phyloP scores from a whole-genome alignment of 108 stramenopile genomes.

The Nitzschia inconspicua region DNA sequence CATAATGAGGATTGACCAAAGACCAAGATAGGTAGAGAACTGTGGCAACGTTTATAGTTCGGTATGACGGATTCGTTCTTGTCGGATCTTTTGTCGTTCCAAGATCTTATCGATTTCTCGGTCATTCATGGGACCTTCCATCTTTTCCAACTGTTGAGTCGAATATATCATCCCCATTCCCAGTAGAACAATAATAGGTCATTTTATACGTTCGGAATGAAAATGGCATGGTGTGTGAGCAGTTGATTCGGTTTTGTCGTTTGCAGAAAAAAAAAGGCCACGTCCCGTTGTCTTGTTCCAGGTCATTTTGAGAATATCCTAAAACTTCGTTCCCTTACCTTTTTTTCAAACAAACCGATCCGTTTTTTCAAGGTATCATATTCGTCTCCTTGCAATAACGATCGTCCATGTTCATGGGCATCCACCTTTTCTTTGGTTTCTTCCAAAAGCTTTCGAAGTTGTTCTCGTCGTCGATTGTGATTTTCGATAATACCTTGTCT shows the following conservation, averaged over 20 bases:
- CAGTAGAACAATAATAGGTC: no score
- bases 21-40: no score
- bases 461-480: slow-evolving; percentile 14
- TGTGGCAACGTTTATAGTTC: slow-evolving; percentile 9
- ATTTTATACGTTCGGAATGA: no score
- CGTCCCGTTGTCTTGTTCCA: no score
- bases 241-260: no score
- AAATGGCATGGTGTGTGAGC: no score
- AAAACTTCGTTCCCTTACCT: no score
- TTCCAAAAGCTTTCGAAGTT: slow-evolving; percentile 17
- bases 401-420: slow-evolving; percentile 14
- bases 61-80: background rate
- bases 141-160: background rate
- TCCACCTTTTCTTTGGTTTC: slow-evolving; percentile 13
- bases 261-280: no score
- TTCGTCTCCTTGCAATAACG: slow-evolving; percentile 19
- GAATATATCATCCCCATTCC: no score
- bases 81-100: slow-evolving; percentile 14
- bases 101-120: slow-evolving; percentile 12
- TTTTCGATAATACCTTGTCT: slow-evolving; percentile 18
- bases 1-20: no score
- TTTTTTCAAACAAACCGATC: slow-evolving; percentile 16
- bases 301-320: no score
- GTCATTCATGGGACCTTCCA: slow-evolving; percentile 1
- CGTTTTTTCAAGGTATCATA: slow-evolving; percentile 10